Percentiles rank a stretch among this genome's conserved stretches.
These are phyloP conservation scores for Glycine soja DNA, from an alignment of 306 rosid genomes.

Conservation along the genomic window DNA sequence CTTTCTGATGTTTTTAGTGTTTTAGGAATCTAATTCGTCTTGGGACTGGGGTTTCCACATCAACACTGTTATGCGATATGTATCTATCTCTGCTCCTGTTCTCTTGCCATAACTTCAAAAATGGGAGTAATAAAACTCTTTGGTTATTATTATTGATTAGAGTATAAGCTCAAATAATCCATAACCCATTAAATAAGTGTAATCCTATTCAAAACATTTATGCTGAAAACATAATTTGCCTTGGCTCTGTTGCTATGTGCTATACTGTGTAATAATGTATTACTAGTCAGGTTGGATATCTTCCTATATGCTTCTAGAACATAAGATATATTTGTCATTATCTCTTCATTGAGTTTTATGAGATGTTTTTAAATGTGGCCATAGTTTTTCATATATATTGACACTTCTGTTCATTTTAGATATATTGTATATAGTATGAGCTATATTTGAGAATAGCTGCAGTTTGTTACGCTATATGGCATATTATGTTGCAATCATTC, in stretches of 20 bases:
- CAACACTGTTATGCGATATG: neutral
- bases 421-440: conserved; percentile 8
- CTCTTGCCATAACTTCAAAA: neutral
- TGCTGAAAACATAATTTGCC: neutral
- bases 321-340: neutral
- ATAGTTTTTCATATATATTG: neutral
- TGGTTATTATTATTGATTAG: neutral
- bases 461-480: neutral
- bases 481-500: neutral
- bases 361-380: neutral
- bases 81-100: neutral
- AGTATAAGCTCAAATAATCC: neutral
- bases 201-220: neutral
- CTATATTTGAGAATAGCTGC: conserved; percentile 12
- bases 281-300: conserved; percentile 6
- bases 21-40: too few relatives aligned
- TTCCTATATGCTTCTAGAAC: conserved; percentile 8
- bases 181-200: neutral
- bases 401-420: neutral
- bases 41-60: neutral
- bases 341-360: neutral
- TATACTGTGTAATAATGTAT: neutral
- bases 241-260: neutral
- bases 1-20: too few relatives aligned
- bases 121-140: neutral